phyloP scores from a whole-genome alignment of 805 yeast genomes.

The Yamadazyma kitorensis region DNA sequence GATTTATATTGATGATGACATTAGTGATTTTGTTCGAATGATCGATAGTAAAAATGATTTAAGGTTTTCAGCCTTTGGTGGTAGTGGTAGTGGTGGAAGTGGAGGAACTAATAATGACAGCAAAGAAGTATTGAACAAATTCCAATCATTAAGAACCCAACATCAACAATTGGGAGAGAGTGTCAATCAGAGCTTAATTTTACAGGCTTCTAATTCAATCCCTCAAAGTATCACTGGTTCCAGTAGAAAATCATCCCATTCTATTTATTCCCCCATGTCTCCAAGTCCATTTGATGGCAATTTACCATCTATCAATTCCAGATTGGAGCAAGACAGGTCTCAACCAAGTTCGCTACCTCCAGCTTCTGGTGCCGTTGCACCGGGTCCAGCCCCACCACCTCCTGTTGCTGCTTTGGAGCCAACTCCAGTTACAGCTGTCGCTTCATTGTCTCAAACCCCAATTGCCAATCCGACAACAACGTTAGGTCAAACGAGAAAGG shows the following conservation, averaged over 20 bases:
- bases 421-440: too few species aligned
- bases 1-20: conserved; percentile 52
- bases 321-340: conserved; percentile 26
- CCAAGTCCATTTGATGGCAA: conserved; percentile 11
- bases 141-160: conserved; percentile 49
- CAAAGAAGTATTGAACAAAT: conserved; percentile 47
- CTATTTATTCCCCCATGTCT: conserved; percentile 14
- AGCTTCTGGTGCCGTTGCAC: not conserved
- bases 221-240: conserved; percentile 1
- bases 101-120: conserved; percentile 13
- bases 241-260: conserved; percentile 25
- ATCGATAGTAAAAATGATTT: conserved; percentile 63
- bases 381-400: not conserved
- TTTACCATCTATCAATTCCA: conserved; percentile 32
- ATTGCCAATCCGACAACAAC: too few species aligned
- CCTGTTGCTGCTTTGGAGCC: not conserved
- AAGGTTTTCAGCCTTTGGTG: conserved; percentile 21
- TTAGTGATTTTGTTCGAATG: conserved; percentile 68
- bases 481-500: too few species aligned
- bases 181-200: conserved; percentile 47
- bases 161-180: conserved; percentile 58
- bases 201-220: conserved; percentile 18
- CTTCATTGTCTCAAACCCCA: too few species aligned
- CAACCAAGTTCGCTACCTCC: conserved; percentile 20
- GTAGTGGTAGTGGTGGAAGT: conserved; percentile 2